phyloP scores from a whole-genome alignment of 305 asterid species.

The Solanum hybrid region DNA sequence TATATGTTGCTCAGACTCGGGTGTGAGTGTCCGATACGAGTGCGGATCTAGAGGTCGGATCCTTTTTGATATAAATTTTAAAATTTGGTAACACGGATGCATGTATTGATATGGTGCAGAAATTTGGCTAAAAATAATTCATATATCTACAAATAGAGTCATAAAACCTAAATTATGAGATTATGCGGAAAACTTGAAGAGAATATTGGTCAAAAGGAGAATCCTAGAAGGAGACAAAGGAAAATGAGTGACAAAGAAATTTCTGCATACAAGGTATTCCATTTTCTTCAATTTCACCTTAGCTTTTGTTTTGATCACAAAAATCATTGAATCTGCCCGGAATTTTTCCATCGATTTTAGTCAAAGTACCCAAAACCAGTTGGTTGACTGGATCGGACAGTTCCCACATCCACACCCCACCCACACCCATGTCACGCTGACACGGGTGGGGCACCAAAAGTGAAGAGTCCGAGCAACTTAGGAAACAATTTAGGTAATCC shows the following conservation, averaged over 20 bases:
- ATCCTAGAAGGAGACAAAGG: background rate
- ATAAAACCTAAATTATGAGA: background rate
- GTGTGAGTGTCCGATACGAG: background rate
- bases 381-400: background rate
- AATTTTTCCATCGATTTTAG: background rate
- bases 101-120: background rate
- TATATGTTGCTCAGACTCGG: background rate
- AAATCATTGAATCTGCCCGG: background rate
- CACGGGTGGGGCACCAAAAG: background rate
- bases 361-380: background rate
- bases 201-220: background rate
- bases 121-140: background rate
- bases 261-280: background rate
- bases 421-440: background rate
- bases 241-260: background rate
- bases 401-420: background rate
- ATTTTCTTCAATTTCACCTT: background rate
- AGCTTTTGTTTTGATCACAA: background rate
- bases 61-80: background rate
- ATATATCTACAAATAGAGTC: background rate
- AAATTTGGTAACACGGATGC: background rate
- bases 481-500: background rate
- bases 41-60: background rate
- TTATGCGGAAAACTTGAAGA: background rate
- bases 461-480: background rate